These are phyloP conservation scores for Parmelia sp. DNA, from an alignment of 495 filamentous ascomycete species.

Conservation along the genomic window DNA sequence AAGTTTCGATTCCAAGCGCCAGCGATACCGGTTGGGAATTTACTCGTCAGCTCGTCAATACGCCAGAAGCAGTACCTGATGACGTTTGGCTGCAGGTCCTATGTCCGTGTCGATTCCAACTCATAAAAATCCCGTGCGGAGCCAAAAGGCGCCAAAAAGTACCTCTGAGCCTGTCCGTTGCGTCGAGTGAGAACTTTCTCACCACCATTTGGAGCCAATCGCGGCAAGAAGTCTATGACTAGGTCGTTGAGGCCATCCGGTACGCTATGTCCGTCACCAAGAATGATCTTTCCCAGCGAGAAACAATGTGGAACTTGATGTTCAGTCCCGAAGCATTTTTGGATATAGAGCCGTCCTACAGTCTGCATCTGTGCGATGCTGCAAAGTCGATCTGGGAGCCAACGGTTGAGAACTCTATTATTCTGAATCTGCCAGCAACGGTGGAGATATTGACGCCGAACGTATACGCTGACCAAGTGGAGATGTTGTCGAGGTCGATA, in stretches of 20 bases:
- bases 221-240: slow-evolving; percentile 70
- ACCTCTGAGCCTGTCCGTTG: slow-evolving; percentile 90
- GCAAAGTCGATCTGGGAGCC: too few relatives aligned
- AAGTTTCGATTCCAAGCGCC: slow-evolving; percentile 90
- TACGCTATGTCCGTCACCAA: slow-evolving; percentile 87
- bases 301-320: slow-evolving; percentile 82
- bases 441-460: too few relatives aligned
- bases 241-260: slow-evolving; percentile 81
- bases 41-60: slow-evolving; percentile 78
- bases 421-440: too few relatives aligned
- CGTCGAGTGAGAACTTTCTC: slow-evolving; percentile 61
- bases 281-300: slow-evolving; percentile 66
- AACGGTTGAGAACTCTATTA: too few relatives aligned
- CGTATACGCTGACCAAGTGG: slow-evolving; percentile 92
- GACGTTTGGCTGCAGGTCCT: slow-evolving; percentile 96
- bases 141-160: slow-evolving; percentile 89
- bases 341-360: slow-evolving; percentile 78
- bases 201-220: slow-evolving; percentile 77
- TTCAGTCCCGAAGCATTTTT: slow-evolving; percentile 97
- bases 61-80: slow-evolving; percentile 76
- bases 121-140: slow-evolving; percentile 86
- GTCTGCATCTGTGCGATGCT: too few relatives aligned
- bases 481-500: slow-evolving; percentile 84
- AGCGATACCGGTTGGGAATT: slow-evolving; percentile 95
- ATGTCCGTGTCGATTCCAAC: slow-evolving; percentile 83